Evolutionary conservation across 1,284 basidiomycete genomes (phyloP), one percentile per base, ranked within the genome.

Genomic region (Ustilago trichophora): DNA sequence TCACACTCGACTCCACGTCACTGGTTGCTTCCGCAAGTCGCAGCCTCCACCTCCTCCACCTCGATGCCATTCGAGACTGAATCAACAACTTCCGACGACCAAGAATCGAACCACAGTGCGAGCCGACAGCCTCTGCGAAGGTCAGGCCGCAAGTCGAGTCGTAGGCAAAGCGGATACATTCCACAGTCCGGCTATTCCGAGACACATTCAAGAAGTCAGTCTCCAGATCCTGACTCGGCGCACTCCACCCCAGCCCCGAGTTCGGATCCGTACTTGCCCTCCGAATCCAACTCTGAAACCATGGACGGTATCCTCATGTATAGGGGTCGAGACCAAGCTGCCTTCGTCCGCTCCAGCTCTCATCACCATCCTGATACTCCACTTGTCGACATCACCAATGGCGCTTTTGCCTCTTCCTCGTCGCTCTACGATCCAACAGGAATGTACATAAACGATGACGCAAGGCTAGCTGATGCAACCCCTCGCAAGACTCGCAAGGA

Each of bases 141-240:
- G 21, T 65, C 68, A 34, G 55, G 63, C 6, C 59, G 68, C 18
- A 57, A 52, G 18, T 68, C 69, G 0, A 64, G 49, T 37, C 57
- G 69, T 16, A 49, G 69, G 7, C 64, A 72, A 16, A 72, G 69
- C 31, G 69, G 69, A 3, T 62, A 46, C 25, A 22, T 64, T 31
- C 26, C 52, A 0, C 56, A 55, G 9, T 18, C 41, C 15, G 41
- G 32, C n/a, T 16, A 48, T 12, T 22, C 37, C 10, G 48, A 52
- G 1, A 6, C n/a, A n/a, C n/a, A 44, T 10, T 15, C 32, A 4
- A 16, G 26, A 7, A 7, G 31, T 10, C 24, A 37, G 1, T 46
- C 47, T 4, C 24, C 50, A 4, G 41, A 47, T 0, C 21, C 29
- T 1, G 36, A 24, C 1, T 33, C 42, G 3, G 18, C 7, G 13